Evolutionary conservation across 2,329 filamentous ascomycete genomes (phyloP), one percentile per base, ranked within the genome.

Genomic region (Penicillium hordei): DNA sequence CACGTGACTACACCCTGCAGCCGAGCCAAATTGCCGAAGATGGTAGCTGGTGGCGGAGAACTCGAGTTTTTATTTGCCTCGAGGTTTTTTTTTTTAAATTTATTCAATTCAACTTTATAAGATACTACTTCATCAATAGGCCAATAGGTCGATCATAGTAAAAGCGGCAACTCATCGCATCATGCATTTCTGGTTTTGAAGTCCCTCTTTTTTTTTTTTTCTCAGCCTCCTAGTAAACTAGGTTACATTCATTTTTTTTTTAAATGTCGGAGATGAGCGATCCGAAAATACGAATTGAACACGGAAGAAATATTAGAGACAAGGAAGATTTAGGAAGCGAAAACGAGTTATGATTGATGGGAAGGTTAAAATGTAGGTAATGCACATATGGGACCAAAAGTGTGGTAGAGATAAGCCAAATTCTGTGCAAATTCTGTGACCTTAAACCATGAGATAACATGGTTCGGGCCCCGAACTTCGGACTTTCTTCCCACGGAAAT

Each of bases 381-480:
- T 54, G 48, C 45, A 27, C 25, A 27, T 13, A 31, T 15, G 39
- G 39, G 21, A 42, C 21, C 12, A 42, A 42, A 45, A 36, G 29
- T n/a, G 45, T 48, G n/a, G 21, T 3, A 66, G 69, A 73, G 71
- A 73, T 73, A 73, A 73, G 65, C 53, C 42, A 23, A 70, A 48
- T 34, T 60, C 42, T 44, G 42, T 44, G 42, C 42, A 44, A 44
- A 44, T 44, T 68, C 64, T 72, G 68, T 73, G 71, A 73, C 71
- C 66, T 68, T 63, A 73, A 72, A 63, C 46, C 57, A 72, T 73
- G 65, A 68, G 69, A 68, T 72, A 73, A 73, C 62, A 46, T 51
- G 33, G 27, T 21, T 45, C 52, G 19, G 50, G 52, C 64, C 70
- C 71, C 71, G 70, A 73, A 69, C 40, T 71, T 73, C 71, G 71